A percentile compares a stretch with the other conserved stretches of the same genome.
Conservation (phyloP, 2,329 filamentous ascomycete species). For the Trichoderma sp. region DNA sequence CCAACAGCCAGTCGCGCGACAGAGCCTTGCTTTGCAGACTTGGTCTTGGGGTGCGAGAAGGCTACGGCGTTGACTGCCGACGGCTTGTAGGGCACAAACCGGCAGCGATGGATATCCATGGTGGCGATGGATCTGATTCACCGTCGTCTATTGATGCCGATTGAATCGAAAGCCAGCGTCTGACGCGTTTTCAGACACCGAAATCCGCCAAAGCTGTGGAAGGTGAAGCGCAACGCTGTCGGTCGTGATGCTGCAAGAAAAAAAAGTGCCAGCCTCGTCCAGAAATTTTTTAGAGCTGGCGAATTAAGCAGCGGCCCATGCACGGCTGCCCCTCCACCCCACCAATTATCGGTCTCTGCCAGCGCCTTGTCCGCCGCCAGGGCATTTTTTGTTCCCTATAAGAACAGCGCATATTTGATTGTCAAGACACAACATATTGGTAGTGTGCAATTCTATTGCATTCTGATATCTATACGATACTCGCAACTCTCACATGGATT, state of each 20-base stretch:
- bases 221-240: conserved; percentile 10
- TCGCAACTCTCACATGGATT: not conserved
- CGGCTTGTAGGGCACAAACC: conserved; percentile 90
- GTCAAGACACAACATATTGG: not conserved
- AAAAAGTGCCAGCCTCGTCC: conserved; percentile 34
- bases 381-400: not conserved
- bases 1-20: conserved; percentile 80
- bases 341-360: conserved; percentile 4
- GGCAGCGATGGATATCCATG: conserved; percentile 97
- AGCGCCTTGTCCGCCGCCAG: not conserved
- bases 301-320: conserved; percentile 40
- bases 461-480: not conserved
- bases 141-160: not conserved
- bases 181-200: not conserved
- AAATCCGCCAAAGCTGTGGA: conserved; percentile 25
- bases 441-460: not conserved
- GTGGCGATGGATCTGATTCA: conserved; percentile 22
- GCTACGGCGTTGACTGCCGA: conserved; percentile 92
- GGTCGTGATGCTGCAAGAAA: conserved; percentile 21
- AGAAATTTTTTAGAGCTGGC: conserved; percentile 37
- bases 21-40: conserved; percentile 52
- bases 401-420: not conserved
- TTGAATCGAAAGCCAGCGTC: not conserved
- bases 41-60: conserved; percentile 73
- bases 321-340: conserved; percentile 37